These are phyloP conservation scores for Huntiella savannae DNA, from an alignment of 2,329 filamentous ascomycete genomes.

Conservation along the genomic window DNA sequence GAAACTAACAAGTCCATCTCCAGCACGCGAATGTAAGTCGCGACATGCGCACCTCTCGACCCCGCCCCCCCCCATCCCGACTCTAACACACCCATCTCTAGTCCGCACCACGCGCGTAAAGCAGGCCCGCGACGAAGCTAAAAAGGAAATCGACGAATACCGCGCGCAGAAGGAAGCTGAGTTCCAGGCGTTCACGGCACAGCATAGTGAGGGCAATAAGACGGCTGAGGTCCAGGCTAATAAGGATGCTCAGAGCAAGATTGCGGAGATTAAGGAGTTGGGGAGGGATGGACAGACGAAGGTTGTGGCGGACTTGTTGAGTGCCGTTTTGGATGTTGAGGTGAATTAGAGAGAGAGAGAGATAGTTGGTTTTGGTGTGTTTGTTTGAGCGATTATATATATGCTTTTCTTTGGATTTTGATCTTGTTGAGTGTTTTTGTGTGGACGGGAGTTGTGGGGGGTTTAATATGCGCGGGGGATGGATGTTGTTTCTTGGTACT, in stretches of 20 bases:
- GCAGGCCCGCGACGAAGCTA: constrained; percentile 87
- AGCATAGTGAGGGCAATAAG: constrained; percentile 86
- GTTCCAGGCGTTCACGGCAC: constrained; percentile 82
- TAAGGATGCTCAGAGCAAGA: constrained; percentile 55
- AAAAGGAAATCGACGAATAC: constrained; percentile 95
- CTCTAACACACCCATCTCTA: constrained; percentile 10
- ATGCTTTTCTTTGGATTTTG: constrained; percentile 4
- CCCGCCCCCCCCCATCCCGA: background rate
- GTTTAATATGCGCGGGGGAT: no score
- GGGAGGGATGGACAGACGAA: constrained; percentile 62
- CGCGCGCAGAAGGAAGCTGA: constrained; percentile 76
- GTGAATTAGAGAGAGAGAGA: constrained; percentile 22
- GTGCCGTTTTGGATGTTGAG: constrained; percentile 69
- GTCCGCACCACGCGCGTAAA: constrained; percentile 86
- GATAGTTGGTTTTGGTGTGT: background rate
- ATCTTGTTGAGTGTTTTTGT: constrained; percentile 3
- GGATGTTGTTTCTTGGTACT: no score
- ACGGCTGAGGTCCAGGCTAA: constrained; percentile 65
- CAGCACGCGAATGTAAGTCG: constrained; percentile 71
- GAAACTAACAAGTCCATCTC: constrained; percentile 5
- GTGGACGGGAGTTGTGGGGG: background rate
- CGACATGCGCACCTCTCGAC: constrained; percentile 3
- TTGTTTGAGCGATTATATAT: background rate
- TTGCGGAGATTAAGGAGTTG: constrained; percentile 62
- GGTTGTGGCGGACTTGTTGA: constrained; percentile 67